Percentiles rank a stretch among this genome's conserved stretches.
Evolutionary conservation across 148 eudicot species (phyloP).

Genomic region (Rhododendron griersonianum): DNA sequence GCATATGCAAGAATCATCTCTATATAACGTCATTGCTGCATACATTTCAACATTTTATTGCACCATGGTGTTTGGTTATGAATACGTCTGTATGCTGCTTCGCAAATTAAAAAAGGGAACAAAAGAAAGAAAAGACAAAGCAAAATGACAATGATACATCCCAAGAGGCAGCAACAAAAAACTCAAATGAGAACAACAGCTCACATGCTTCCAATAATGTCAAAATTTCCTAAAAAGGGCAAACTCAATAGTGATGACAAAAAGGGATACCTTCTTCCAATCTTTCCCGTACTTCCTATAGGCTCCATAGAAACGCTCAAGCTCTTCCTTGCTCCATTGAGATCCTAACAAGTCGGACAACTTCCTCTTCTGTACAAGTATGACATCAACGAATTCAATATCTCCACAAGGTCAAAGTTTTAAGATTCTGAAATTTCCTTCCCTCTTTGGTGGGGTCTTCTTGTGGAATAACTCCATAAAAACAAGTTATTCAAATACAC

Average conservation of each 20-base stretch:
- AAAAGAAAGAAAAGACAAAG: background rate
- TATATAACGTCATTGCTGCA: background rate
- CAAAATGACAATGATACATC: background rate
- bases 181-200: background rate
- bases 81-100: background rate
- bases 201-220: background rate
- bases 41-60: background rate
- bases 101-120: background rate
- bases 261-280: conserved; percentile 49
- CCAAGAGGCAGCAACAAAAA: background rate
- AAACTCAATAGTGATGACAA: background rate
- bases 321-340: conserved; percentile 56
- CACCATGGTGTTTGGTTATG: background rate
- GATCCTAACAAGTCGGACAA: conserved; percentile 50
- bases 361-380: conserved; percentile 44
- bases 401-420: conserved; percentile 12
- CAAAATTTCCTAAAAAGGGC: background rate
- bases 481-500: background rate
- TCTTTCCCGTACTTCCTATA: conserved; percentile 51
- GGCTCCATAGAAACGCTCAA: conserved; percentile 53
- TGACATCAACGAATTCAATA: background rate
- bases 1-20: background rate
- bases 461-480: background rate
- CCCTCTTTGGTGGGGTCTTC: background rate
- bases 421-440: background rate